Conservation (phyloP, 2,329 filamentous ascomycete species). For the Alternaria postmessia region DNA sequence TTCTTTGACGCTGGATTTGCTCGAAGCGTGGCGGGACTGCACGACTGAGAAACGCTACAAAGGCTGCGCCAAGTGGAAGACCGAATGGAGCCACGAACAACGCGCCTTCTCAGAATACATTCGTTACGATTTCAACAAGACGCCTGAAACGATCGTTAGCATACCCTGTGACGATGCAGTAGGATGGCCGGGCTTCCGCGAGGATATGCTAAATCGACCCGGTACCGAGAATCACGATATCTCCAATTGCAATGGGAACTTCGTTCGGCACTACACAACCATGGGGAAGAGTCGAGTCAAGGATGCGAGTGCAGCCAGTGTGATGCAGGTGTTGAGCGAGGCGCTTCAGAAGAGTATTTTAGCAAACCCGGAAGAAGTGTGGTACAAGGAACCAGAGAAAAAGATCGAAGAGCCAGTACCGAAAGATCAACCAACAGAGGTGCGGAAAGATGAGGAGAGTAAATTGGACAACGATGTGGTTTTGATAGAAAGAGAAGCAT, state of each 20-base stretch:
- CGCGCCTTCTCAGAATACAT: constrained; percentile 46
- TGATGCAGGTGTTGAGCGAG: constrained; percentile 25
- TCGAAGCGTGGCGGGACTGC: constrained; percentile 44
- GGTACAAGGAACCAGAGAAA: constrained; percentile 22
- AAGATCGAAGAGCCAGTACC: not conserved
- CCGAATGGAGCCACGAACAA: constrained; percentile 44
- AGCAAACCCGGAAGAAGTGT: constrained; percentile 10
- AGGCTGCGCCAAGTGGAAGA: constrained; percentile 40
- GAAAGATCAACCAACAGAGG: not conserved
- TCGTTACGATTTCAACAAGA: constrained; percentile 42
- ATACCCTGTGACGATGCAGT: constrained; percentile 49
- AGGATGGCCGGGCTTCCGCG: constrained; percentile 40
- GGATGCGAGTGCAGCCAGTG: constrained; percentile 9
- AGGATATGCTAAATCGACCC: constrained; percentile 17
- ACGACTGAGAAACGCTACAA: constrained; percentile 35
- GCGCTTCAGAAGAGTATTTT: constrained; percentile 20
- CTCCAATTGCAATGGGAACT: constrained; percentile 38
- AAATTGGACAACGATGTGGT: not conserved
- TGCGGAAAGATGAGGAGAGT: not conserved
- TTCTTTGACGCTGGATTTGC: constrained; percentile 32
- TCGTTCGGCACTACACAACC: constrained; percentile 40
- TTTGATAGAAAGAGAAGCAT: constrained; percentile 3
- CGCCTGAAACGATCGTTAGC: constrained; percentile 34
- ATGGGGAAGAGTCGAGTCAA: constrained; percentile 26
- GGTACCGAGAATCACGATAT: constrained; percentile 9